These are phyloP conservation scores for Neurospora discreta DNA, from an alignment of 495 filamentous ascomycete genomes.

Conservation along the genomic window DNA sequence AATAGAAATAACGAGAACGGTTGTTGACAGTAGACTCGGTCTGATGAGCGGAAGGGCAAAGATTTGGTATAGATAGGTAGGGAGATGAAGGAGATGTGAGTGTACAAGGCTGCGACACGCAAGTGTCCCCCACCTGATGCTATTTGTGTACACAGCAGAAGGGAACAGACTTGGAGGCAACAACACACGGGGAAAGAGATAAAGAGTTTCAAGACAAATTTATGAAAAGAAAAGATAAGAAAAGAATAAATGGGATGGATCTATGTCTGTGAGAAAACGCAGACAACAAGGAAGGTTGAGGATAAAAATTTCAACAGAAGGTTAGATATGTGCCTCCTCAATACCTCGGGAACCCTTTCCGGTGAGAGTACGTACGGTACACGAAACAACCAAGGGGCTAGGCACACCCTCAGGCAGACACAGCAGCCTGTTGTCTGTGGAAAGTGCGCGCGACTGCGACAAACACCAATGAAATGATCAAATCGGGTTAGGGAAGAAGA, in stretches of 20 bases:
- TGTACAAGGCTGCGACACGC: slow-evolving; percentile 1
- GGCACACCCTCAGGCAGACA: neutral
- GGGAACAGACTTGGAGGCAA: neutral
- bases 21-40: neutral
- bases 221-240: neutral
- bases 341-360: neutral
- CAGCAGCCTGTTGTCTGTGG: neutral
- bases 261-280: neutral
- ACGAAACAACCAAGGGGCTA: neutral
- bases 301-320: neutral
- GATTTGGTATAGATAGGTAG: neutral
- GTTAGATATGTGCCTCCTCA: neutral
- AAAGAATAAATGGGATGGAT: neutral
- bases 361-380: neutral
- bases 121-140: neutral
- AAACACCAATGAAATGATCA: neutral
- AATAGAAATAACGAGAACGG: neutral
- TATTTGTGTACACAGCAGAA: neutral
- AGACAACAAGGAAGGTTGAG: neutral
- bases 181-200: neutral
- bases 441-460: neutral
- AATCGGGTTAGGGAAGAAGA: neutral
- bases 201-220: neutral
- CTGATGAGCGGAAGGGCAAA: neutral
- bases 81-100: neutral